Conservation (phyloP, 2,329 filamentous ascomycete genomes). For the Cladophialophora carrionii region DNA sequence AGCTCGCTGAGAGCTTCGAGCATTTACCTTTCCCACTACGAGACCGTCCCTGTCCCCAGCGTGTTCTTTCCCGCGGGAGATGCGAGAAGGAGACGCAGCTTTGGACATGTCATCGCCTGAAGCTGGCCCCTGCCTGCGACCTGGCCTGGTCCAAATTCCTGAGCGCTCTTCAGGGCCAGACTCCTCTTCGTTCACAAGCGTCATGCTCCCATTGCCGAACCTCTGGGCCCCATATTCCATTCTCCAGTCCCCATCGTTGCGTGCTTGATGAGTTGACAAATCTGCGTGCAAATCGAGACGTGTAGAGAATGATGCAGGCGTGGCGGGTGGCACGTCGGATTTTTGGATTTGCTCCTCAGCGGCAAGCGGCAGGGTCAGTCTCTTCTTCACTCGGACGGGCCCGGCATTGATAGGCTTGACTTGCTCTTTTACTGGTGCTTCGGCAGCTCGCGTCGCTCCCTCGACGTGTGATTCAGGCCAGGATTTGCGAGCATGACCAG, state of each 20-base stretch:
- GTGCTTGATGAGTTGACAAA: neutral
- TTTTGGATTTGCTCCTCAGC: neutral
- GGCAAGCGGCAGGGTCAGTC: neutral
- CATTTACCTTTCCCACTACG: neutral
- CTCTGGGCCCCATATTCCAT: neutral
- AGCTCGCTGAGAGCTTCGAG: slow-evolving; percentile 25
- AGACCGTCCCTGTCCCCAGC: neutral
- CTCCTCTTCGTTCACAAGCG: slow-evolving; percentile 23
- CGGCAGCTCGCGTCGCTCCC: neutral
- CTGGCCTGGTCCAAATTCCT: slow-evolving; percentile 13
- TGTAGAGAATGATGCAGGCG: slow-evolving; percentile 27
- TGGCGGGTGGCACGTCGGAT: slow-evolving; percentile 17
- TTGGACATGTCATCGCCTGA: slow-evolving; percentile 22
- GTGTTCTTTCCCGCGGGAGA: neutral
- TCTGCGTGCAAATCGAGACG: slow-evolving; percentile 17
- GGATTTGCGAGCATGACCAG: slow-evolving; percentile 8
- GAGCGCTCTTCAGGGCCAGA: slow-evolving; percentile 11
- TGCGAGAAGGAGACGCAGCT: slow-evolving; percentile 11
- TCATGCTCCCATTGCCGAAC: slow-evolving; percentile 21
- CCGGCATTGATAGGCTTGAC: neutral
- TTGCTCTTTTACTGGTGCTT: neutral
- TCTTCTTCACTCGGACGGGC: slow-evolving; percentile 27
- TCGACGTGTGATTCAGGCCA: neutral
- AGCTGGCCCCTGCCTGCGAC: slow-evolving; percentile 18
- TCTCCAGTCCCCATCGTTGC: slow-evolving; percentile 3